Base-by-base conservation (phyloP, 2,329 filamentous ascomycete species). In the Clarireedia homoeocarpa region DNA sequence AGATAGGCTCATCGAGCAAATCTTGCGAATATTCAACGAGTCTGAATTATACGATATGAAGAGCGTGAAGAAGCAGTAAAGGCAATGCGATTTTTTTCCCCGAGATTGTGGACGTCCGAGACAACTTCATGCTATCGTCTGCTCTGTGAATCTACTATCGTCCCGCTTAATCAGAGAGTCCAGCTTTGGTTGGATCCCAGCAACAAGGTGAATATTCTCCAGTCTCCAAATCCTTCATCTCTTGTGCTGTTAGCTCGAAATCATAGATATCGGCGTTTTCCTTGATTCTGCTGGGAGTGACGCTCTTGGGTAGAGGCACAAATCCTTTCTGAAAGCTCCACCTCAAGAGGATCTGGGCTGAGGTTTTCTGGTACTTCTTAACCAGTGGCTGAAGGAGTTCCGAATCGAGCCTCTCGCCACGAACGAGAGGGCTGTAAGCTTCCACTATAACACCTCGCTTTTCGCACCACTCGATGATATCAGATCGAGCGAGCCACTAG, bases 301-400 rank as follows among this genome's bases (percentile, higher is more conserved):
- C 85, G 58, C 84, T 89, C 78, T 91, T 91, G 23, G 87, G 85
- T 59, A 91, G 73, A 47, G 86, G 86, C 36, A 88, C 77, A 69
- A 82, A 84, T 4, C 82, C 86, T 72, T 89, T 91, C 71, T 95
- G 88, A 71, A 95, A 70, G 63, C 86, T 88, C 79, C 89, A 96
- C 60, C 90, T 79, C 50, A 95, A 73, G 65, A 96, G 71, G 9
- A 95, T 74, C 75, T 95, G 91, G 9, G 88, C 86, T 58, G 86
- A 81, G 6, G 81, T 81, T 73, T 86, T 91, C 61, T 76, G 77
- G 69, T 94, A 82, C 73, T 90, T 91, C 64, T 85, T 75, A 1
- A 84, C 82, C 56, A 95, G 72, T 14, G 75, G 75, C 58, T 79
- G 77, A 34, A 94, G 74, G 12, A 79, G 81, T 60, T 80, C 74